A percentile compares a stretch with the other conserved stretches of the same genome.
Conservation (phyloP, 2,329 filamentous ascomycete genomes). For the Penicillium hesseltinei region DNA sequence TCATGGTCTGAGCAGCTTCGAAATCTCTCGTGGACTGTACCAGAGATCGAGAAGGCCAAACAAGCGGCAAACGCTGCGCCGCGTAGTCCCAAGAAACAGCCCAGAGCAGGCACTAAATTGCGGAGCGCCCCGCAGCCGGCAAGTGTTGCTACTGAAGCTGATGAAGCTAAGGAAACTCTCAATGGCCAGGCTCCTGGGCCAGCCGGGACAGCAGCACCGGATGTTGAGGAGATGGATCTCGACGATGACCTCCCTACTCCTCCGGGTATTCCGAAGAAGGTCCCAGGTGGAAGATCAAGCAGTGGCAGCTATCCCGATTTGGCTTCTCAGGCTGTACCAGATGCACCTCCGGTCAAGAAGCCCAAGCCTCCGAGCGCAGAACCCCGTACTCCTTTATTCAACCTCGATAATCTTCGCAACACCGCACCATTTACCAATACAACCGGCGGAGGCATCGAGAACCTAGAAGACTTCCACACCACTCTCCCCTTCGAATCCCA, state of each 20-base stretch:
- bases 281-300: conserved; percentile 1
- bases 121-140: conserved; percentile 33
- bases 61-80: conserved; percentile 28
- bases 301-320: conserved; percentile 21
- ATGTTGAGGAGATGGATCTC: conserved; percentile 48
- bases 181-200: conserved; percentile 21
- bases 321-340: conserved; percentile 13
- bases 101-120: conserved; percentile 28
- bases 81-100: conserved; percentile 37
- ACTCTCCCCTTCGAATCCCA: conserved; percentile 60
- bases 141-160: conserved; percentile 40
- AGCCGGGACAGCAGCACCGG: conserved; percentile 16
- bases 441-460: conserved; percentile 50
- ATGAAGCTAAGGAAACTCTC: conserved; percentile 37
- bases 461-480: conserved; percentile 53
- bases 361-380: conserved; percentile 13
- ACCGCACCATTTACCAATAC: conserved; percentile 50
- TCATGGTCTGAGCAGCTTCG: conserved; percentile 41
- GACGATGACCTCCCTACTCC: conserved; percentile 38
- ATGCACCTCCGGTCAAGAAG: conserved; percentile 12
- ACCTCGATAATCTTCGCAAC: conserved; percentile 52
- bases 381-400: conserved; percentile 32
- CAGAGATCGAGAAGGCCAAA: conserved; percentile 29
- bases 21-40: conserved; percentile 33
- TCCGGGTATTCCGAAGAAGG: conserved; percentile 6